phyloP scores from a whole-genome alignment of 108 stramenopile species.

The Mayamaea pseudoterrestris region DNA sequence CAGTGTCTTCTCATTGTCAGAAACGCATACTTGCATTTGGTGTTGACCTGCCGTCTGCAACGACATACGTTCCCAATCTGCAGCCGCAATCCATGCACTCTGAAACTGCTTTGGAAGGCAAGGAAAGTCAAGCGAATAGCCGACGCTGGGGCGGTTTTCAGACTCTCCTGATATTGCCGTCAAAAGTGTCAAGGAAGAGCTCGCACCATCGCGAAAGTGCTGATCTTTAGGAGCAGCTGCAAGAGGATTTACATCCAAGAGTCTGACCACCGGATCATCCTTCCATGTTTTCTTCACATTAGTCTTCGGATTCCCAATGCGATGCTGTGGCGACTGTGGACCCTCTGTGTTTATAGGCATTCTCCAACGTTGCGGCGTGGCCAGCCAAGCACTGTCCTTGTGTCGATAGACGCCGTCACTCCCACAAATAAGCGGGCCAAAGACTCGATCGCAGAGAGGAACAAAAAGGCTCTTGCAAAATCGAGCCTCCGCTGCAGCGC shows the following conservation, averaged over 20 bases:
- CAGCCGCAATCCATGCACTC: constrained; percentile 26
- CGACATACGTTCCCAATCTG: too few relatives aligned
- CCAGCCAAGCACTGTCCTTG: constrained; percentile 25
- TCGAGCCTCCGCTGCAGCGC: constrained; percentile 52
- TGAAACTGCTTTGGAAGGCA: constrained; percentile 31
- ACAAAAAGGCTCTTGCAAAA: constrained; percentile 57
- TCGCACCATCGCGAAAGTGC: neutral
- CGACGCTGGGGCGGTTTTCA: constrained; percentile 41
- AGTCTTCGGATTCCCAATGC: neutral
- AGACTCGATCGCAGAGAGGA: constrained; percentile 44
- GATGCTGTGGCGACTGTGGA: neutral
- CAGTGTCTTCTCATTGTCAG: too few relatives aligned
- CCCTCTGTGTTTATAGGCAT: neutral
- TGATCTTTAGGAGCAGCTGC: constrained; percentile 1
- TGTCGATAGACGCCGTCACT: constrained; percentile 13
- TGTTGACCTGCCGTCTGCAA: too few relatives aligned
- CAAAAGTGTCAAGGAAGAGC: constrained; percentile 30
- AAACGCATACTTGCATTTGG: too few relatives aligned
- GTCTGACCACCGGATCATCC: constrained; percentile 61
- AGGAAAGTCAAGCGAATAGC: constrained; percentile 54
- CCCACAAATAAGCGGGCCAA: constrained; percentile 27
- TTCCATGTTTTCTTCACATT: constrained; percentile 6
- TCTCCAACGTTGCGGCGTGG: constrained; percentile 20
- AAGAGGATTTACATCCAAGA: constrained; percentile 26
- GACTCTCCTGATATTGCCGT: constrained; percentile 57